A percentile compares a stretch with the other conserved stretches of the same genome.
phyloP scores from a whole-genome alignment of 352 stramenopile species.

The Globisporangium cylindrosporum region DNA sequence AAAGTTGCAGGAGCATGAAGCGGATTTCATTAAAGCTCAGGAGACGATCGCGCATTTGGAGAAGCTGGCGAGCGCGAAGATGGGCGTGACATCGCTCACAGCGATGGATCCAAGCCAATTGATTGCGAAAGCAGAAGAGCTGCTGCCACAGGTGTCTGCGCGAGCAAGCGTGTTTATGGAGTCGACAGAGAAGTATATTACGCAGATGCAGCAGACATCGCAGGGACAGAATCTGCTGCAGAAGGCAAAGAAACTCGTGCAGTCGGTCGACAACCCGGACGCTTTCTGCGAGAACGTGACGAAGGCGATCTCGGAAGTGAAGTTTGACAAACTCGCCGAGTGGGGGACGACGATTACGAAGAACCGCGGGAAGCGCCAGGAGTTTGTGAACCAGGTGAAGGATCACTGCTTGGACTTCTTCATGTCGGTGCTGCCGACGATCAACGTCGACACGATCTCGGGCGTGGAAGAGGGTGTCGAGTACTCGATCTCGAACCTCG shows the following conservation, averaged over 20 bases:
- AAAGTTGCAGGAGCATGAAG: slow-evolving; percentile 60
- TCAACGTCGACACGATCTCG: slow-evolving; percentile 80
- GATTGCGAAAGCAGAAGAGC: slow-evolving; percentile 58
- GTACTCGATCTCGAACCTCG: slow-evolving; percentile 76
- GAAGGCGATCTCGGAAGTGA: slow-evolving; percentile 61
- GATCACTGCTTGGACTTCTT: slow-evolving; percentile 86
- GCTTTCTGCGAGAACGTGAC: slow-evolving; percentile 72
- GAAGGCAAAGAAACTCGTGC: slow-evolving; percentile 66
- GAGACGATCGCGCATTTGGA: slow-evolving; percentile 55
- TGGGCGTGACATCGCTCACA: slow-evolving; percentile 57
- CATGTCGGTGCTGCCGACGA: slow-evolving; percentile 78
- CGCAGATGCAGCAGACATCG: slow-evolving; percentile 65
- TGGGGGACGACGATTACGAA: slow-evolving; percentile 64
- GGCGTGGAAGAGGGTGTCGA: slow-evolving; percentile 72
- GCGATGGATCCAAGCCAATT: slow-evolving; percentile 53
- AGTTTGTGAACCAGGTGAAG: slow-evolving; percentile 78
- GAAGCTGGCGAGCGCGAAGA: slow-evolving; percentile 51
- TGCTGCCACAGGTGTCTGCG: slow-evolving; percentile 55
- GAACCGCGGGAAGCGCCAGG: slow-evolving; percentile 66
- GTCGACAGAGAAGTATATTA: slow-evolving; percentile 67
- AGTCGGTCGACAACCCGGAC: slow-evolving; percentile 74
- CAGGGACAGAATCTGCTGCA: slow-evolving; percentile 64
- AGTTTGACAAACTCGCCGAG: slow-evolving; percentile 63
- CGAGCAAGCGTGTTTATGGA: slow-evolving; percentile 50
- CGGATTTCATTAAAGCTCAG: slow-evolving; percentile 53